Evolutionary conservation across 257 asterid genomes (phyloP).

Genomic region (Solanum pennellii): DNA sequence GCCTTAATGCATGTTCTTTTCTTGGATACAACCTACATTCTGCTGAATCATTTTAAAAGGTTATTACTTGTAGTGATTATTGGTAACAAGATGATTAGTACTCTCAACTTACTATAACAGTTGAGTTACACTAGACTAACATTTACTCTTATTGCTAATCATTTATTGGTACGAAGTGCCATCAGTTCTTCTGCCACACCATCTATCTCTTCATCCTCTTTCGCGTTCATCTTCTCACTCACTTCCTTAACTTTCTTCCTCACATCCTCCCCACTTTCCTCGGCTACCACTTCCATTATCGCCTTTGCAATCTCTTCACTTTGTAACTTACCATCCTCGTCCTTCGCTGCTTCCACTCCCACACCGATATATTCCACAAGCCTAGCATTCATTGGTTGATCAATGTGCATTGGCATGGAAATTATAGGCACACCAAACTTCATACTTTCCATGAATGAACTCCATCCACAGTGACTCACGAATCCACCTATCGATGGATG

Average conservation of each 20-base stretch:
- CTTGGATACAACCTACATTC: not conserved
- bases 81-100: not conserved
- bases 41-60: not conserved
- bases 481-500: not conserved
- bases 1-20: not conserved
- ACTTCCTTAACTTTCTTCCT: conserved; percentile 8
- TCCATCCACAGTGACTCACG: conserved; percentile 5
- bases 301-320: conserved; percentile 7
- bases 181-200: conserved; percentile 17
- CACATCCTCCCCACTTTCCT: conserved; percentile 6
- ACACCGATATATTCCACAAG: conserved; percentile 18
- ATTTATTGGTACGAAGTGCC: not conserved
- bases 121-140: not conserved
- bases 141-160: not conserved
- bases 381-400: conserved; percentile 27
- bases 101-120: not conserved
- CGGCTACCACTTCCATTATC: conserved; percentile 5
- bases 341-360: conserved; percentile 18
- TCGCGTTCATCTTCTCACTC: conserved; percentile 16
- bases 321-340: conserved; percentile 4
- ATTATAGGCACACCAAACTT: conserved; percentile 23
- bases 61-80: not conserved
- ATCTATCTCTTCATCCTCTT: conserved; percentile 33
- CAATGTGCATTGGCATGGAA: conserved; percentile 21
- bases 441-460: conserved; percentile 16